Base-by-base conservation (phyloP, 164 flowering plant species). In the Aristolochia californica region DNA sequence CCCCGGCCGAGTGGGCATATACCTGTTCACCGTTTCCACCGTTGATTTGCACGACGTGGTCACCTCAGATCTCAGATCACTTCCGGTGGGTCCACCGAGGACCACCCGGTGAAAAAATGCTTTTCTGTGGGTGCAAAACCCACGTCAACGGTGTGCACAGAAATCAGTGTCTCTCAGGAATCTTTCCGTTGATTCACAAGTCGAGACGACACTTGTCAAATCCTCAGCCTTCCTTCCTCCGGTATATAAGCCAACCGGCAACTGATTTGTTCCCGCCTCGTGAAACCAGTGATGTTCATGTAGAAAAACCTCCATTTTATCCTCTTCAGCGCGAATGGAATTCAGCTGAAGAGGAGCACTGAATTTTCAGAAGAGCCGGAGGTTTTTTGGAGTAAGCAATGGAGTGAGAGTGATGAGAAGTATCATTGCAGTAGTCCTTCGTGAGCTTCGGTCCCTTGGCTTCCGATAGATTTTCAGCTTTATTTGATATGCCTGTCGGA, bases 401-500 rank as follows among this genome's bases (percentile, higher is more conserved):
- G 16, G 24, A 21, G 26, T n/a, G n/a, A n/a, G 24, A 21, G 26
- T 14, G 9, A 14, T 15, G n/a, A 26, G 27, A 5, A 52, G 55
- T 20, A 20, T 23, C 26, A 4, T 15, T 15, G 16, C 9, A 1
- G 15, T 9, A 26, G 30, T 24, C 2, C 55, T 52, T 26, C 15
- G 8, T 13, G 26, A 14, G 11, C 30, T 26, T 24, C 55, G 4
- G 24, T 15, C 5, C 16, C 13, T 52, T 23, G 14, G 11, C 12
- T 52, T 1, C 26, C 5, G 7, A 9, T 13, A 14, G 16, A 24
- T 11, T 26, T 55, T 49, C 21, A 27, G 4, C 45, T 58, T 14
- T 45, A 25, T 16, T 4, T 49, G 50, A 61, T 74, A 91, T 91
- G 98, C 87, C 86, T 1, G 62, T 82, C 48, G 85, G 86, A 43